Conservation (phyloP, 495 filamentous ascomycete genomes). For the Oidiodendron maius region DNA sequence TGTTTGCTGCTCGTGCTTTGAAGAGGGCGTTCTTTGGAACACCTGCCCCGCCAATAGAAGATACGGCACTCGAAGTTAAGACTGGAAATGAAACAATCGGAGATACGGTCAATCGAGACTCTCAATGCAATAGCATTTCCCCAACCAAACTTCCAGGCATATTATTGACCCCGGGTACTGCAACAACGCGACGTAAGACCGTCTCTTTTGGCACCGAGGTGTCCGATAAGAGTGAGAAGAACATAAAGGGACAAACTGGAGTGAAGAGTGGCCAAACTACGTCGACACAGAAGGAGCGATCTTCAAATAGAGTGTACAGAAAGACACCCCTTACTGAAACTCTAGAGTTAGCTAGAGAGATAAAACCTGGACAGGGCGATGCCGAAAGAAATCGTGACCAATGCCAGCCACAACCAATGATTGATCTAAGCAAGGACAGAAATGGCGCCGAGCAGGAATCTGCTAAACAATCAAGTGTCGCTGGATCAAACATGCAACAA, state of each 20-base stretch:
- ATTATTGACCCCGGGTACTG: constrained; percentile 83
- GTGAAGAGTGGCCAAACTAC: constrained; percentile 48
- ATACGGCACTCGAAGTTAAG: constrained; percentile 16
- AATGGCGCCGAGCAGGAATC: neutral
- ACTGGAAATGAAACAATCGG: constrained; percentile 15
- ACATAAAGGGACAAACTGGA: neutral
- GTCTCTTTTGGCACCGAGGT: constrained; percentile 78
- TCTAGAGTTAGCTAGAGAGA: constrained; percentile 38
- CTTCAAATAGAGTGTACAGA: neutral
- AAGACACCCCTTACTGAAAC: constrained; percentile 42
- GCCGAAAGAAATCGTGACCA: constrained; percentile 5
- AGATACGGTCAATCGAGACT: constrained; percentile 27
- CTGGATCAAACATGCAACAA: constrained; percentile 17
- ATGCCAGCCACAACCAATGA: neutral
- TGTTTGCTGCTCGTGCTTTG: constrained; percentile 90
- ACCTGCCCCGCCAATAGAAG: constrained; percentile 45
- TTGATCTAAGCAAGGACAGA: neutral
- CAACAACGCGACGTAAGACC: constrained; percentile 71
- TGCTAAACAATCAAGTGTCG: constrained; percentile 11
- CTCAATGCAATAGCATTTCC: constrained; percentile 10
- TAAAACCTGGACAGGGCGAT: constrained; percentile 18
- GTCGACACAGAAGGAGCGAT: constrained; percentile 39
- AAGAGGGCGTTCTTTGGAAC: constrained; percentile 90
- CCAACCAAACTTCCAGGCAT: constrained; percentile 50
- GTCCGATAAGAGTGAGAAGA: constrained; percentile 41